phyloP scores from a whole-genome alignment of 2,329 filamentous ascomycete species.

The Colletotrichum lindemuthianum region DNA sequence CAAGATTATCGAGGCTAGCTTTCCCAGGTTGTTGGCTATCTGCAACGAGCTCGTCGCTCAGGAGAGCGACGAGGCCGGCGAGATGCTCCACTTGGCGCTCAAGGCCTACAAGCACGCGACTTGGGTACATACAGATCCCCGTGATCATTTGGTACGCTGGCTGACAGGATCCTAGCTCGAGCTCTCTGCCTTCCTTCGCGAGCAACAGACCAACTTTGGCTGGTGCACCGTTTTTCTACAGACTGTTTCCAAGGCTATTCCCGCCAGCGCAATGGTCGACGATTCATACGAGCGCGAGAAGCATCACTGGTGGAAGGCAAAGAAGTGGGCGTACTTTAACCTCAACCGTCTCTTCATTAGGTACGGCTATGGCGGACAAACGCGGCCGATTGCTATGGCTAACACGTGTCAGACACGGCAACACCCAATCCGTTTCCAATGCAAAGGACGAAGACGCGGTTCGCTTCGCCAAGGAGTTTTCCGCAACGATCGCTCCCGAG shows the following conservation, averaged over 20 bases:
- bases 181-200: conserved; percentile 79
- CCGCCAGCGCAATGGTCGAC: conserved; percentile 79
- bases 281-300: conserved; percentile 86
- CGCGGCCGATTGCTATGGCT: conserved; percentile 36
- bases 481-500: conserved; percentile 90
- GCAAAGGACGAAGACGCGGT: conserved; percentile 80
- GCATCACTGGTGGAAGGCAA: conserved; percentile 99
- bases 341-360: conserved; percentile 94
- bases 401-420: conserved; percentile 78
- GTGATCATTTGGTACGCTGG: conserved; percentile 10
- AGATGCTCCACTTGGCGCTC: conserved; percentile 94
- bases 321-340: conserved; percentile 99
- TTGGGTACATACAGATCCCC: conserved; percentile 67
- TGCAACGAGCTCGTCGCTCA: conserved; percentile 90
- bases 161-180: conserved; percentile 74
- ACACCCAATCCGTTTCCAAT: conserved; percentile 70
- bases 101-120: conserved; percentile 99
- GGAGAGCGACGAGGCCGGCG: conserved; percentile 91
- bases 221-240: conserved; percentile 97
- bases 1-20: conserved; percentile 90
- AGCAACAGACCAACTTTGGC: conserved; percentile 85
- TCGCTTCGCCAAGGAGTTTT: conserved; percentile 90
- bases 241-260: conserved; percentile 86
- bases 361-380: conserved; percentile 55
- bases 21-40: conserved; percentile 86